Base-by-base conservation (phyloP, 192 early-diverging fungal genomes). In the Entomortierella lignicola region DNA sequence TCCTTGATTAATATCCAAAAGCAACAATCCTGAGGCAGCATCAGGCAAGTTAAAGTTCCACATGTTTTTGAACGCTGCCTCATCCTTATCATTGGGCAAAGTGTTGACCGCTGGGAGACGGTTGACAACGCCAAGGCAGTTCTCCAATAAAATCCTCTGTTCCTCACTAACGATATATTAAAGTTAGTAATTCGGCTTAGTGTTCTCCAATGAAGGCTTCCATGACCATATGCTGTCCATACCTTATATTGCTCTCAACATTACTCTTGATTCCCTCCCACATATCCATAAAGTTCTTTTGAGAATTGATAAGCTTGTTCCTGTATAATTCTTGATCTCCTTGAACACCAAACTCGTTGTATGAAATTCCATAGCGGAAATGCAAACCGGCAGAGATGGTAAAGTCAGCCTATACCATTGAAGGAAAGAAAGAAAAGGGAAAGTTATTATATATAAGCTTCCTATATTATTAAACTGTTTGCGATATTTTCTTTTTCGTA, bases 11-110 rank as follows among this genome's bases (percentile, higher is more conserved):
- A 87, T 69, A 57, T 85, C 82, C 39, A 89, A 67, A 20, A 88
- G 63, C 29, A 89, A 60, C 53, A 83, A 79, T 7, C 88, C 88
- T 60, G 84, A 86, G 43, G 84, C 83, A 34, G 84, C 83, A 66
- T 89, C 88, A 1, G 88, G 86, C 55, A 89, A 59, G 55, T 89
- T 89, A 71, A 89, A 89, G 58, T 89, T 86, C 88, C 88, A 89
- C 81, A 86, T 84, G 64, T 88, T 89, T 62, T 88, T 89, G 51
- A 88, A 89, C 1, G 85, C 81, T 4, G 73, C 74, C 60, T 89
- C 86, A 47, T 89, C 88, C 42, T 83, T 79, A 25, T 81, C 81
- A 13, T 70, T 71, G 12, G 71, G 68, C 20, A 85, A 54, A 6
- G 66, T 67, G 37, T 67, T 48, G 2, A 80, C 64, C 21, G 81